Evolutionary conservation across 164 flowering plant genomes (phyloP).

Genomic region (Stephania japonica): DNA sequence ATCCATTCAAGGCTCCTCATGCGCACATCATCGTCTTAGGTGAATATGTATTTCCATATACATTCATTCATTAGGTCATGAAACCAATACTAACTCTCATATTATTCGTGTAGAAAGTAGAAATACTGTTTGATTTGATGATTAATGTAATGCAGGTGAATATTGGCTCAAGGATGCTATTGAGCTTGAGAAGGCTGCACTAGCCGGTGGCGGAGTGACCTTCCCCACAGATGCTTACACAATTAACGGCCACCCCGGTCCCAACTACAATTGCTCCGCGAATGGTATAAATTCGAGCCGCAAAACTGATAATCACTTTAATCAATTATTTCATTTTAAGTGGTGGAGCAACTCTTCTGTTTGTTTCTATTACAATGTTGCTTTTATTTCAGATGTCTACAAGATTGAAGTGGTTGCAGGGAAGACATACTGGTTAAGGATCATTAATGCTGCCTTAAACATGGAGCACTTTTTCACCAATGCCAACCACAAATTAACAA

Average conservation of each 20-base stretch:
- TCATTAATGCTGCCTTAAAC: conserved; percentile 61
- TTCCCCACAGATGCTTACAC: conserved; percentile 49
- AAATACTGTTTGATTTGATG: not conserved
- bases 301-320: not conserved
- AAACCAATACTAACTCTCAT: not conserved
- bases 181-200: conserved; percentile 34
- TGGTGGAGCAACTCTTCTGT: too few species aligned
- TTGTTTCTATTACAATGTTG: too few species aligned
- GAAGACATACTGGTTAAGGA: conserved; percentile 57
- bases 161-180: conserved; percentile 42
- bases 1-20: conserved; percentile 42
- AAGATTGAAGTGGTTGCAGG: conserved; percentile 45
- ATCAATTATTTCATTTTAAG: not conserved
- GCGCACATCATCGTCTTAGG: conserved; percentile 48
- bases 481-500: conserved; percentile 58
- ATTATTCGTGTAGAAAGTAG: too few species aligned
- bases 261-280: conserved; percentile 52
- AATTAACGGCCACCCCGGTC: conserved; percentile 74
- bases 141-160: conserved; percentile 39
- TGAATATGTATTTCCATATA: conserved; percentile 8
- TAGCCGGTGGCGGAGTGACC: conserved; percentile 53
- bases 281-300: conserved; percentile 35
- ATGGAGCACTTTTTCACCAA: conserved; percentile 53
- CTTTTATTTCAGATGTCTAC: conserved; percentile 29
- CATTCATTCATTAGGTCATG: not conserved